phyloP scores from a whole-genome alignment of 768 basidiomycete genomes.

The Leccinum ochraceum region DNA sequence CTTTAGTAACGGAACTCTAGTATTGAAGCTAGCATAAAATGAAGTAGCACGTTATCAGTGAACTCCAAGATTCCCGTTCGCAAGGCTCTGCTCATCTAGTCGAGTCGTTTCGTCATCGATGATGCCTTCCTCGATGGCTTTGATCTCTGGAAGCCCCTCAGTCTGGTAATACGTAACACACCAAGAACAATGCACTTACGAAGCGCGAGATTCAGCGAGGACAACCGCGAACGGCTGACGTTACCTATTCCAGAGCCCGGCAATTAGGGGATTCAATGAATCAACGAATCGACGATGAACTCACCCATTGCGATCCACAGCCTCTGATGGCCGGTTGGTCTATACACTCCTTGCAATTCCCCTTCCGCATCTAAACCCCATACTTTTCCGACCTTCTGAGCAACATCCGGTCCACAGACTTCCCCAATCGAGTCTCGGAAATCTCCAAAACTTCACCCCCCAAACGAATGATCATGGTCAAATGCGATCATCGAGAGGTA shows the following conservation, averaged over 20 bases:
- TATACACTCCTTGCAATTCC: slow-evolving; percentile 49
- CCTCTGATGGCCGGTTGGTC: slow-evolving; percentile 37
- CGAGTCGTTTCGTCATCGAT: slow-evolving; percentile 12
- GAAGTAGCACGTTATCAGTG: not conserved
- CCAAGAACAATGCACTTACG: slow-evolving; percentile 17
- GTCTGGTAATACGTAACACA: not conserved
- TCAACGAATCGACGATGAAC: not conserved
- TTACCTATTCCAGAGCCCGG: slow-evolving; percentile 15
- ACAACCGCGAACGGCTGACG: slow-evolving; percentile 23
- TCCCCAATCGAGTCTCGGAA: slow-evolving; percentile 38
- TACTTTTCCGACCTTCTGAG: slow-evolving; percentile 47
- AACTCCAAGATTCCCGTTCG: not conserved
- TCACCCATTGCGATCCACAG: slow-evolving; percentile 31
- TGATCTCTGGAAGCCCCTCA: slow-evolving; percentile 25
- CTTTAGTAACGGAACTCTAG: not conserved
- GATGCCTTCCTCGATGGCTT: slow-evolving; percentile 30
- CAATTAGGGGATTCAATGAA: not conserved
- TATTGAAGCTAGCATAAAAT: not conserved
- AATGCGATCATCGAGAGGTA: not conserved
- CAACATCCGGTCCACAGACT: slow-evolving; percentile 50
- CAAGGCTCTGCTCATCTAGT: slow-evolving; percentile 1
- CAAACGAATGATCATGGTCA: not conserved
- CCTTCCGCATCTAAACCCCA: slow-evolving; percentile 71
- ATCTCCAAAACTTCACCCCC: slow-evolving; percentile 44
- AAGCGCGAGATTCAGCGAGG: slow-evolving; percentile 33